phyloP scores from a whole-genome alignment of 345 rosid species.

The Aegle marmelos region DNA sequence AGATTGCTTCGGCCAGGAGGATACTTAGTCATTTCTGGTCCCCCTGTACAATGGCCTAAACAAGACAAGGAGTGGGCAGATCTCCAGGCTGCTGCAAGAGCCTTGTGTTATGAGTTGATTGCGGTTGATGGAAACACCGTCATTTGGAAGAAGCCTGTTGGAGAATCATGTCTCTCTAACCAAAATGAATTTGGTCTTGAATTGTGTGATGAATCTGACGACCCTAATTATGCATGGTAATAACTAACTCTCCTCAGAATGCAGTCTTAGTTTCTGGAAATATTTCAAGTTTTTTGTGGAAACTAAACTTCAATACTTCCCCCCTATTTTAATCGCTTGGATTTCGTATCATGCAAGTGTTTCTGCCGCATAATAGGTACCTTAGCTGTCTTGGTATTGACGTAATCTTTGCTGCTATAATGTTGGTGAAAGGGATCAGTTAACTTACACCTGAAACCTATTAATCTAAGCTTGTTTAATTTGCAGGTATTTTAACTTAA shows the following conservation, averaged over 20 bases:
- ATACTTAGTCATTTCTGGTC: conserved; percentile 92
- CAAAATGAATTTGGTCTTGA: conserved; percentile 76
- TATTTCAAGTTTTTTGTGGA: neutral
- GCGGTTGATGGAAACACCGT: conserved; percentile 92
- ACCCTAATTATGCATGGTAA: conserved; percentile 80
- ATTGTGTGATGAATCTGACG: conserved; percentile 64
- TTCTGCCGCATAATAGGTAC: conserved; percentile 7
- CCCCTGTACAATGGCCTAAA: conserved; percentile 98
- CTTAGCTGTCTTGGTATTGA: neutral
- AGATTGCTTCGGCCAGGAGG: conserved; percentile 92
- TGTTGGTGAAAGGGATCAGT: neutral
- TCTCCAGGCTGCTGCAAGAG: conserved; percentile 90
- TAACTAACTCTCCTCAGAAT: conserved; percentile 16
- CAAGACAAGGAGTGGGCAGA: conserved; percentile 99
- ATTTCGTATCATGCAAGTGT: conserved; percentile 2
- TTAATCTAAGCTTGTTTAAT: conserved; percentile 10
- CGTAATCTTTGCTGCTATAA: neutral
- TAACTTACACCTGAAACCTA: neutral
- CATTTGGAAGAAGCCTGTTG: conserved; percentile 88
- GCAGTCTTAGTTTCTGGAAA: conserved; percentile 7
- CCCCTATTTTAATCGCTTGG: neutral
- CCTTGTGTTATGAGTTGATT: conserved; percentile 83
- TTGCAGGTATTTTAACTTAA: conserved; percentile 78
- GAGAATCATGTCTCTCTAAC: conserved; percentile 67
- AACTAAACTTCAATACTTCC: neutral